Base-by-base conservation (phyloP, 495 filamentous ascomycete species). In the Endocarpon pusillum region DNA sequence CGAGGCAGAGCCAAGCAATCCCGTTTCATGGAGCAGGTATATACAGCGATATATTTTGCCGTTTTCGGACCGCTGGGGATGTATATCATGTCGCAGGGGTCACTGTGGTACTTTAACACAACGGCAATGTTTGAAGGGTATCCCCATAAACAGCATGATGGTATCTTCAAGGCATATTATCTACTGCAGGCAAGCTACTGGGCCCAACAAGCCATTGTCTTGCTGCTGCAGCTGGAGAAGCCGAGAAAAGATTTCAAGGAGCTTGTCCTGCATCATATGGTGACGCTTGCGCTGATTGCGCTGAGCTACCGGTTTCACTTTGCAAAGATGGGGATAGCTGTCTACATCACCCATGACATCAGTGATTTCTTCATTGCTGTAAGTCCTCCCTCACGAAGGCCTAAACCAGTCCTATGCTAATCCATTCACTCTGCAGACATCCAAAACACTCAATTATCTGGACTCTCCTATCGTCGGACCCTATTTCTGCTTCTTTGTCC, bases 41-140 rank as follows among this genome's bases (percentile, higher is more conserved):
- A 97, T 61, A 94, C 87, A 1, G 89, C 84, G n/a, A 63, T 94
- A 20, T 97, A 97, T 62, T 94, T 94, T 48, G 71, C 56, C 7
- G 46, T 94, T 34, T 73, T 92, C 36, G 83, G 84, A 3, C 89
- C 91, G 1, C 73, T 71, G 28, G 89, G 89, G 27, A 56, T 96
- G 52, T 97, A 79, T 44, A 81, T 96, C 38, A 96, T 97, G 91
- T 77, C 64, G 42, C 65, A 70, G 18, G 81, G 84, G 5, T 76
- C 84, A 8, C 70, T 97, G n/a, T 97, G 89, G 89, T 96, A 94
- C 53, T 97, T 96, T 67, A 85, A 92, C 57, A 91, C 81, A 4
- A 62, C 55, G 21, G 84, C 70, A 39, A 92, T 94, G 81, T 97
- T 87, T 49, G 85, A 91, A 54, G 64, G 61, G 6, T 96, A 81